Evolutionary conservation across 805 yeast species (phyloP).

Genomic region (Priceomyces carsonii): DNA sequence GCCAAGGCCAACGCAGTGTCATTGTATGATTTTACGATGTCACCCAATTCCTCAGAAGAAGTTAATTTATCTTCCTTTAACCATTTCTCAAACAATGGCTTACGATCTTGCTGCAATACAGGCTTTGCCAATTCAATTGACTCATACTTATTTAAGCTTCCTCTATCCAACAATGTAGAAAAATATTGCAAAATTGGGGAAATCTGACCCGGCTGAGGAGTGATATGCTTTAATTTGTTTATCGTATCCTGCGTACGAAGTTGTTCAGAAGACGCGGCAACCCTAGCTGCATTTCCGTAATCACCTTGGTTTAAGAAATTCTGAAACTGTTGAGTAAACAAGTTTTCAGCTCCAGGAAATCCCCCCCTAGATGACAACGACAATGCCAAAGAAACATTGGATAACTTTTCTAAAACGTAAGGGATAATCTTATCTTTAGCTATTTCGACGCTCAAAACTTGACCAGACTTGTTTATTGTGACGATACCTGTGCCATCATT

Average conservation of each 20-base stretch:
- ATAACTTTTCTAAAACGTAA: constrained; percentile 80
- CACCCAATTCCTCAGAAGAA: constrained; percentile 97
- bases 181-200: constrained; percentile 94
- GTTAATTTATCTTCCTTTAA: constrained; percentile 92
- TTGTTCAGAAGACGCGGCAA: constrained; percentile 93
- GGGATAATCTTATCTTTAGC: constrained; percentile 84
- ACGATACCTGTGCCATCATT: constrained; percentile 79
- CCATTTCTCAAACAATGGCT: constrained; percentile 94
- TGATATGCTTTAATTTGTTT: constrained; percentile 84
- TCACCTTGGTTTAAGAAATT: constrained; percentile 80
- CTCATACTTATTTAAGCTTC: constrained; percentile 88
- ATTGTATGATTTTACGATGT: constrained; percentile 78
- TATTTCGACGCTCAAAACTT: constrained; percentile 89
- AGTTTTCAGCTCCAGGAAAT: constrained; percentile 93
- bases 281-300: constrained; percentile 89
- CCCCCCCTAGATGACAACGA: constrained; percentile 94
- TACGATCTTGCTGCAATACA: constrained; percentile 91
- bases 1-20: constrained; percentile 87
- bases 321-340: constrained; percentile 90
- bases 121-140: constrained; percentile 94
- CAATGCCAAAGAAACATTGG: constrained; percentile 84
- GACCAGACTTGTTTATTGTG: constrained; percentile 93
- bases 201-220: constrained; percentile 90
- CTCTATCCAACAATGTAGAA: constrained; percentile 87
- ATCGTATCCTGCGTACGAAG: constrained; percentile 94